Evolutionary conservation across 2,329 filamentous ascomycete species (phyloP), one percentile per base, ranked within the genome.

Genomic region (Penicillium sp.): DNA sequence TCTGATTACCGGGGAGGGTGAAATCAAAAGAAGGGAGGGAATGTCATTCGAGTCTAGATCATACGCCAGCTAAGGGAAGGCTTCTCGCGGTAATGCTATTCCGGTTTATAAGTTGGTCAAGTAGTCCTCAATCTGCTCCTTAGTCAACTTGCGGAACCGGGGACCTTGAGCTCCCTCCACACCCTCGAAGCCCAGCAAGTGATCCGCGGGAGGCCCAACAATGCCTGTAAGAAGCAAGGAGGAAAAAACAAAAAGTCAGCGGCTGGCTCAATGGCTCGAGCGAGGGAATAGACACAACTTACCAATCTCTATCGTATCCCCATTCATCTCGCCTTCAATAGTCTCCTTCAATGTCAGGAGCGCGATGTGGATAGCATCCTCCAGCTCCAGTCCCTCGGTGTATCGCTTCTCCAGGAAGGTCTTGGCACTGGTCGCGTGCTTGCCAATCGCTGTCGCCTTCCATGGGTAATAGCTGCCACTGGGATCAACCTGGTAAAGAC

Each of bases 351-450:
- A 76, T 26, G 93, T 98, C 68, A 98, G 77, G 47, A 98, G 80
- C 51, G 93, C 93, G 76, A 98, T 98, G 73, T 98, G 93, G 60
- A 98, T 93, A 8, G 93, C 93, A 72, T 98, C 93, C 74, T 98
- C 93, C 55, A 98, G 77, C 79, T 98, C 93, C 66, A 98, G 75
- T 36, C 90, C 90, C 68, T 98, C 93, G 4, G 90, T 96, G 75
- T 97, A 98, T 73, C 93, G 81, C 84, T 98, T 98, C 80, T 98
- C 93, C 68, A 98, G 74, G 76, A 98, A 98, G 0, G 93, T 98
- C 83, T 98, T 98, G 47, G 93, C 93, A 64, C 90, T 95, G 36
- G 93, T 95, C 45, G 93, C 93, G 67, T 90, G 95, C 82, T 98
- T 98, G 66, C 93, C 93, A 66, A 98, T 98, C 45, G 93, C 93